Conservation (phyloP, 257 asterid genomes). For the Cordia subcordata region DNA sequence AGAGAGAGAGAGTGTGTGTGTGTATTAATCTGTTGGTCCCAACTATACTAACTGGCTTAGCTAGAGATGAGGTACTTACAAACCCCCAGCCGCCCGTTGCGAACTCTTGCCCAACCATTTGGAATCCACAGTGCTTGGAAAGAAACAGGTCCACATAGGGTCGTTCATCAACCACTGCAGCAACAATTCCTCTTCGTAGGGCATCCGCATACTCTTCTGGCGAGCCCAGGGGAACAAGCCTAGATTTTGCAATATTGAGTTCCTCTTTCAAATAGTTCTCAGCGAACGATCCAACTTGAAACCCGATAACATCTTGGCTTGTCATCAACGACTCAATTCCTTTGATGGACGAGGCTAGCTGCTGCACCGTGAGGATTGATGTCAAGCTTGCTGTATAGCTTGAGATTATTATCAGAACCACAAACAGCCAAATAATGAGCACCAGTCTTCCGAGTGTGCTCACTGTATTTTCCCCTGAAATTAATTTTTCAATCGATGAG, state of each 20-base stretch:
- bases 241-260: conserved; percentile 59
- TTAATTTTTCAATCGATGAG: not conserved
- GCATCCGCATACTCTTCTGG: conserved; percentile 73
- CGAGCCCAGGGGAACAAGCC: conserved; percentile 66
- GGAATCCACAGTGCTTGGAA: conserved; percentile 53
- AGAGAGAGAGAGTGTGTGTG: too few species aligned
- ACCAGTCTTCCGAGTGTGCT: conserved; percentile 74
- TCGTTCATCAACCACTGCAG: conserved; percentile 71
- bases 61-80: conserved; percentile 54
- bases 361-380: conserved; percentile 69
- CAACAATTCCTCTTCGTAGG: conserved; percentile 39
- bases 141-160: conserved; percentile 70
- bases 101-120: conserved; percentile 60
- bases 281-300: conserved; percentile 71
- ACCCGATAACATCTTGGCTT: conserved; percentile 60
- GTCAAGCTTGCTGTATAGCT: conserved; percentile 87
- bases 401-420: conserved; percentile 59
- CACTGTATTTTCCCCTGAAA: conserved; percentile 68
- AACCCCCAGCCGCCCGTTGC: conserved; percentile 83
- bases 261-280: conserved; percentile 57
- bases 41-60: too few species aligned
- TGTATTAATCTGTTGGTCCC: too few species aligned
- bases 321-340: conserved; percentile 70
- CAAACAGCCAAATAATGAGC: conserved; percentile 75
- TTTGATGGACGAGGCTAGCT: conserved; percentile 56